Evolutionary conservation across 1,284 basidiomycete genomes (phyloP), one percentile per base, ranked within the genome.

Genomic region (Pseudozyma sp.): DNA sequence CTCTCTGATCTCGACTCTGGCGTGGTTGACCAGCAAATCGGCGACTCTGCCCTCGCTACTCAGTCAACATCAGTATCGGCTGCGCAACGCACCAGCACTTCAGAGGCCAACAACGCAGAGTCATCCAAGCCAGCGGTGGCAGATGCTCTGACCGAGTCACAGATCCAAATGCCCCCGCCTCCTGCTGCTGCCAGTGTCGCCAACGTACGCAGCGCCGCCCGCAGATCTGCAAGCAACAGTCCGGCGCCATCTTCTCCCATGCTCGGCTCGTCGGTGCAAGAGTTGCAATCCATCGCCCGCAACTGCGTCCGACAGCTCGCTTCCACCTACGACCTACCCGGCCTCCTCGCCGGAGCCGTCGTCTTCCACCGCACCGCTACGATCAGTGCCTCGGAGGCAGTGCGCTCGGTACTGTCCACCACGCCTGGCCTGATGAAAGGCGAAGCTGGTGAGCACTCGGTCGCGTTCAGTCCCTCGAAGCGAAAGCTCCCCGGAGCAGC

Each of bases 321-420:
- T 2, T 65, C 75, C 7, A 81, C 81, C 17, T 84, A 84, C 63
- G 82, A 84, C 45, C 59, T 84, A 7, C 71, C 77, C 17, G 81
- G 80, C 11, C 78, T 84, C n/a, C 65, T 83, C 10, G 82, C 82
- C 5, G 76, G 79, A 7, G 77, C 80, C 13, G 72, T 84, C 48
- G 82, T 84, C 4, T 84, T 84, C 66, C 81, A 84, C 68, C 78
- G 82, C 17, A 84, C 82, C 8, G 82, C 82, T 24, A 84, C 82
- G 11, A 83, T 84, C 58, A 75, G 75, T 9, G 78, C 79, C 11
- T 77, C 74, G 4, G 81, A 83, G 49, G 80, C 81, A 0, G 77
- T 81, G 2, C 79, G 80, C 11, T 77, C 74, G 5, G 82, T 84
- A 10, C 74, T 84, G 7, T 57, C 57, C 29, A 62, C 68, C n/a